phyloP scores from a whole-genome alignment of 768 basidiomycete genomes.

The Macrocybe gigantea region DNA sequence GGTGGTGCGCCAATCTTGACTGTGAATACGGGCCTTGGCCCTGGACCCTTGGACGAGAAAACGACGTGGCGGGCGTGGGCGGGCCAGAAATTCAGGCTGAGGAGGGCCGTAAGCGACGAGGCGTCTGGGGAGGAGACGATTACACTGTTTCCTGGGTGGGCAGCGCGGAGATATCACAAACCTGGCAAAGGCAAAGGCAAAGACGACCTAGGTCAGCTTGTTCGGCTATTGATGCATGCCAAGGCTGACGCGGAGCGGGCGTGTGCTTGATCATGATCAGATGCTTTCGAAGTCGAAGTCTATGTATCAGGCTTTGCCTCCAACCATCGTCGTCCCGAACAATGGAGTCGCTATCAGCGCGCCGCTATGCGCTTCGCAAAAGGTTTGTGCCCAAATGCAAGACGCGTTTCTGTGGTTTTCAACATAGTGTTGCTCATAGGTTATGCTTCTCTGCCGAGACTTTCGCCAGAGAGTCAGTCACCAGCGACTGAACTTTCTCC shows the following conservation, averaged over 20 bases:
- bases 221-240: background rate
- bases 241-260: background rate
- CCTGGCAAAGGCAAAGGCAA: slow-evolving; percentile 1
- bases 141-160: slow-evolving; percentile 80
- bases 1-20: background rate
- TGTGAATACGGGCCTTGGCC: background rate
- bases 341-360: slow-evolving; percentile 66
- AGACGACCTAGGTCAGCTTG: slow-evolving; percentile 13
- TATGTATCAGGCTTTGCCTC: slow-evolving; percentile 77
- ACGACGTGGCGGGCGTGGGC: slow-evolving; percentile 63
- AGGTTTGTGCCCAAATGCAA: slow-evolving; percentile 33
- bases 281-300: slow-evolving; percentile 64
- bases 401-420: background rate
- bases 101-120: slow-evolving; percentile 11
- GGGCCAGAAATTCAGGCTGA: slow-evolving; percentile 43
- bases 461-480: slow-evolving; percentile 24
- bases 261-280: slow-evolving; percentile 18
- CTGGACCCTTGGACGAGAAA: slow-evolving; percentile 11
- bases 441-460: slow-evolving; percentile 69
- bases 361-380: slow-evolving; percentile 76
- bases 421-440: slow-evolving; percentile 31
- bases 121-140: slow-evolving; percentile 34
- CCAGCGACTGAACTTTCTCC: slow-evolving; percentile 20
- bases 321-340: slow-evolving; percentile 49
- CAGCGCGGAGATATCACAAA: slow-evolving; percentile 43